phyloP scores from a whole-genome alignment of 192 early-diverging fungal genomes.

The Coemansia sp. region DNA sequence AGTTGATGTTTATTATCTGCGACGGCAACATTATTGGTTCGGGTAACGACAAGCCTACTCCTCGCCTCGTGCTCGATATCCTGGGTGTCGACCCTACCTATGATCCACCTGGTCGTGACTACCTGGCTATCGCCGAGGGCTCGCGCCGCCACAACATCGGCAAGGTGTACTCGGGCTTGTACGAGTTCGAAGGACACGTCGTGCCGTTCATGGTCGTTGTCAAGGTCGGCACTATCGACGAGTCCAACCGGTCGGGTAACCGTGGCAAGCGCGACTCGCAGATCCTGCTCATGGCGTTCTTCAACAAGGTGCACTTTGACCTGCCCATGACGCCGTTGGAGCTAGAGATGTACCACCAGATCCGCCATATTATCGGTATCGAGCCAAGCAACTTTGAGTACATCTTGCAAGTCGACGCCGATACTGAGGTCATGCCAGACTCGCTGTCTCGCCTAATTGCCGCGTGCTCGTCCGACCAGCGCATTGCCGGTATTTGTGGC shows the following conservation, averaged over 20 bases:
- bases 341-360: conserved; percentile 96
- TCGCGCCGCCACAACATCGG: conserved; percentile 92
- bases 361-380: conserved; percentile 96
- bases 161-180: conserved; percentile 97
- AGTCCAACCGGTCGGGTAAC: conserved; percentile 91
- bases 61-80: conserved; percentile 89
- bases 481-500: conserved; percentile 90
- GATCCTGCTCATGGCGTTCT: conserved; percentile 93
- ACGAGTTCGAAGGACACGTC: conserved; percentile 85
- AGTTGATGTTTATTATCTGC: conserved; percentile 86
- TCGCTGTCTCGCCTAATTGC: conserved; percentile 91
- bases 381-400: conserved; percentile 80
- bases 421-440: conserved; percentile 84
- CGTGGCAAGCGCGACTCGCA: conserved; percentile 99
- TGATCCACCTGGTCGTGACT: conserved; percentile 77
- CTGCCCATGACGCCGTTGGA: conserved; percentile 92
- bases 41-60: conserved; percentile 92
- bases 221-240: conserved; percentile 90
- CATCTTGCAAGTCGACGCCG: conserved; percentile 80
- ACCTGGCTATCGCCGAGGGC: conserved; percentile 92
- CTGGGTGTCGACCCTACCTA: conserved; percentile 83
- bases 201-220: conserved; percentile 96
- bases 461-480: conserved; percentile 72
- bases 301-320: conserved; percentile 94
- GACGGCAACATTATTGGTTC: conserved; percentile 95